Evolutionary conservation across 768 basidiomycete genomes (phyloP).

Genomic region (Tulasnella sp.): DNA sequence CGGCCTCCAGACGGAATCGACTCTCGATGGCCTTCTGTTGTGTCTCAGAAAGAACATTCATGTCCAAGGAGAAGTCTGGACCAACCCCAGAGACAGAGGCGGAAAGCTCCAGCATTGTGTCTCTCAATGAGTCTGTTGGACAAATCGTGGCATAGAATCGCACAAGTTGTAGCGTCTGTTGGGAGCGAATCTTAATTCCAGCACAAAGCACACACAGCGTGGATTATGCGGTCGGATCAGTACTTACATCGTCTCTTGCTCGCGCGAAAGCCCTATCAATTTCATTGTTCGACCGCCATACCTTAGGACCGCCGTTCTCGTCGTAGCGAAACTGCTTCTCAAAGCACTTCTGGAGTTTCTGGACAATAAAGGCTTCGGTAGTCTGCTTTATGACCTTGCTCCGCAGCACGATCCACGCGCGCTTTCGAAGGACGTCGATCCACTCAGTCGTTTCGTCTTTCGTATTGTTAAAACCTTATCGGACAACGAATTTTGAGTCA

Average conservation of each 20-base stretch:
- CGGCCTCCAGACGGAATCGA: constrained; percentile 87
- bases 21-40: constrained; percentile 65
- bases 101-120: constrained; percentile 46
- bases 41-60: constrained; percentile 74
- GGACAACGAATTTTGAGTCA: not conserved
- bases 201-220: not conserved
- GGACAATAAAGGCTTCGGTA: constrained; percentile 71
- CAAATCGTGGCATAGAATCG: constrained; percentile 77
- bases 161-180: constrained; percentile 83
- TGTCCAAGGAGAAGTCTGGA: constrained; percentile 75
- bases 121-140: constrained; percentile 53
- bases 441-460: constrained; percentile 74
- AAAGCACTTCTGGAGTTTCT: constrained; percentile 75
- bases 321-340: constrained; percentile 97
- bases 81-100: constrained; percentile 31
- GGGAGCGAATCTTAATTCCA: not conserved
- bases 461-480: constrained; percentile 85
- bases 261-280: constrained; percentile 87
- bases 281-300: constrained; percentile 97
- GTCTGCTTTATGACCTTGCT: constrained; percentile 88
- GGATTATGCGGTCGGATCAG: too few species aligned
- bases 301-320: constrained; percentile 82
- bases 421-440: constrained; percentile 56
- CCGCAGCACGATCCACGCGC: constrained; percentile 78
- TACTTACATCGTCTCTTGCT: constrained; percentile 78